These are phyloP conservation scores for Bacidia rubella DNA, from an alignment of 495 filamentous ascomycete species.

Conservation along the genomic window DNA sequence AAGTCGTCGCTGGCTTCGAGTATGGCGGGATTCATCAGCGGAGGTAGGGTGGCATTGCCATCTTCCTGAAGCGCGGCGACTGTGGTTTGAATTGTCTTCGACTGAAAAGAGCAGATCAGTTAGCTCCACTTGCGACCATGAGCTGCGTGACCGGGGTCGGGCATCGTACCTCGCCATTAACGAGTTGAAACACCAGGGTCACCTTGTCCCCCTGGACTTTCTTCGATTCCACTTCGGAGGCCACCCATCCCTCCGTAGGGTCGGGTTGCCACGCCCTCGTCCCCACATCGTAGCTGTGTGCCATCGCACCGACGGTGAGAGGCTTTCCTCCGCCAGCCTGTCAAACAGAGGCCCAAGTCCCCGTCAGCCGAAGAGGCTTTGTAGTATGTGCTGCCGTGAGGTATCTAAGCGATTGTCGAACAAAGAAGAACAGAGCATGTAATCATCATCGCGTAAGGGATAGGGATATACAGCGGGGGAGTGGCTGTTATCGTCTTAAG, in stretches of 20 bases:
- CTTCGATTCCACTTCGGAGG: conserved; percentile 88
- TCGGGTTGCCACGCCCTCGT: conserved; percentile 98
- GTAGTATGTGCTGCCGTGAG: background rate
- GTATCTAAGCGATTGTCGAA: background rate
- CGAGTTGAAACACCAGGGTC: conserved; percentile 68
- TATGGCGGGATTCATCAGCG: conserved; percentile 96
- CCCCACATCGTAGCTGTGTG: conserved; percentile 92
- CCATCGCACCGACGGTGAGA: conserved; percentile 42
- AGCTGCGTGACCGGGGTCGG: conserved; percentile 11
- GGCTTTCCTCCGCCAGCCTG: conserved; percentile 10
- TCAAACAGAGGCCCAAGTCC: background rate
- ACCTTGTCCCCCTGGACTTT: conserved; percentile 73
- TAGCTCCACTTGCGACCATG: conserved; percentile 4
- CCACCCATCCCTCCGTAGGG: conserved; percentile 86
- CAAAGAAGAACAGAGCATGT: background rate
- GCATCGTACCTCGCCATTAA: conserved; percentile 75
- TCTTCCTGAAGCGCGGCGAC: conserved; percentile 64
- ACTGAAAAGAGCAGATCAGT: conserved; percentile 31
- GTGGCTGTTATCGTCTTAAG: background rate
- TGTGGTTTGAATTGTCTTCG: conserved; percentile 69
- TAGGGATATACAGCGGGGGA: background rate
- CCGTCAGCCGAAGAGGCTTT: background rate
- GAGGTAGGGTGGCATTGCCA: conserved; percentile 57
- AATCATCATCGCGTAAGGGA: background rate
- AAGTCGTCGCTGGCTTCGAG: conserved; percentile 97